Evolutionary conservation across 129 eudicot species (phyloP), one percentile per base, ranked within the genome.

Genomic region (Dittrichia graveolens): DNA sequence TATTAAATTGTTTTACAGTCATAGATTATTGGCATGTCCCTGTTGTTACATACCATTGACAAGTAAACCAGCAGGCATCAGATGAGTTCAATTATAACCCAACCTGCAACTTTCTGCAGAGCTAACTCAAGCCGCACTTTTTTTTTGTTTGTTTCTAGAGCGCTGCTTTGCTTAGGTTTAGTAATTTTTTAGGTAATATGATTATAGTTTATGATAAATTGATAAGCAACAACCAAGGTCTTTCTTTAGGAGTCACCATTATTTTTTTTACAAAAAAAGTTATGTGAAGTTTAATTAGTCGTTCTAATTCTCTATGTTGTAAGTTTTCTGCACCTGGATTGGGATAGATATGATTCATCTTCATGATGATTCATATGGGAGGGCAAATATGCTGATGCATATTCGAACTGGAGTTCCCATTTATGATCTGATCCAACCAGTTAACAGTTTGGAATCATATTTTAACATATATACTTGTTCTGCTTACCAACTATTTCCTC

Each of bases 121-220:
- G 69, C 16, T 57, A 12, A 38, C 47, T 24, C 0, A 66, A 44
- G 58, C 40, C 16, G 48, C 67, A 15, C 38, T 46, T 44, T 65
- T 31, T 31, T 76, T 76, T 14, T 40, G 67, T 53, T 64, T 24
- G 35, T 57, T 72, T 72, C 12, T 11, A 31, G 19, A 48, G 53
- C 8, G 8, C 40, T 74, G 54, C 5, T 50, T 50, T 18, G 64
- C 45, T 66, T 53, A 44, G n/a, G 59, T 65, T 67, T 54, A 7
- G 59, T 46, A 57, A 44, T 38, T 13, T 55, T 45, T 71, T n/a
- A 39, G 77, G 45, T 72, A 7, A 44, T 46, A 24, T 59, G 76
- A 45, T 59, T 44, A 58, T 8, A 5, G 68, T n/a, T 63, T 64
- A 39, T 63, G 43, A 8, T 18, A 71, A 57, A 46, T 18, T 63